Conservation (phyloP, 371 early-diverging fungal species). For the Mucor mucedo region DNA sequence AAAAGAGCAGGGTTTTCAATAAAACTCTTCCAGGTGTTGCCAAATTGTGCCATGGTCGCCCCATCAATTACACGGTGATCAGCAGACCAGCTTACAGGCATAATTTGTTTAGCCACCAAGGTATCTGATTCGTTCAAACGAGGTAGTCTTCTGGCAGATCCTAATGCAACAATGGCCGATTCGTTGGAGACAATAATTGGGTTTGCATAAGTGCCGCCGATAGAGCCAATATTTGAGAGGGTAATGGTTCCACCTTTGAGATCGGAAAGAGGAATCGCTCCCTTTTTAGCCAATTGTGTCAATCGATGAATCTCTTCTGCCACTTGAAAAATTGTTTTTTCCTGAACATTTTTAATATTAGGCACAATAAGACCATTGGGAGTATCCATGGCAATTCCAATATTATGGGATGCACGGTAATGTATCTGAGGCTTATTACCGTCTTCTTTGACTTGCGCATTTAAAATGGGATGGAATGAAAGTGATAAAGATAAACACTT, state of each 20-base stretch:
- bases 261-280: constrained; percentile 67
- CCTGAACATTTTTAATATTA: constrained; percentile 87
- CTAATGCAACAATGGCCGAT: constrained; percentile 91
- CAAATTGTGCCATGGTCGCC: constrained; percentile 92
- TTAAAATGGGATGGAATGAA: constrained; percentile 80
- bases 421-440: constrained; percentile 41
- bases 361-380: constrained; percentile 92
- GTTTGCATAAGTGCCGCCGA: constrained; percentile 88
- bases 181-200: constrained; percentile 86
- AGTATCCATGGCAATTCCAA: constrained; percentile 96
- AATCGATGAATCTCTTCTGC: constrained; percentile 82
- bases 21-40: constrained; percentile 77
- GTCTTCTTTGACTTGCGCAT: constrained; percentile 53
- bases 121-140: constrained; percentile 65
- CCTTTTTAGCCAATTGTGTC: constrained; percentile 67
- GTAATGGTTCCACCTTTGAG: constrained; percentile 88
- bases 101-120: constrained; percentile 70
- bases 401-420: constrained; percentile 82
- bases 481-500: constrained; percentile 87
- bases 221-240: constrained; percentile 90
- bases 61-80: constrained; percentile 97
- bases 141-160: constrained; percentile 80
- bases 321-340: constrained; percentile 84
- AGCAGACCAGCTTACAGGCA: constrained; percentile 90
- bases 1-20: constrained; percentile 79